Evolutionary conservation across 495 filamentous ascomycete genomes (phyloP).

Genomic region (Xylaria nigripes): DNA sequence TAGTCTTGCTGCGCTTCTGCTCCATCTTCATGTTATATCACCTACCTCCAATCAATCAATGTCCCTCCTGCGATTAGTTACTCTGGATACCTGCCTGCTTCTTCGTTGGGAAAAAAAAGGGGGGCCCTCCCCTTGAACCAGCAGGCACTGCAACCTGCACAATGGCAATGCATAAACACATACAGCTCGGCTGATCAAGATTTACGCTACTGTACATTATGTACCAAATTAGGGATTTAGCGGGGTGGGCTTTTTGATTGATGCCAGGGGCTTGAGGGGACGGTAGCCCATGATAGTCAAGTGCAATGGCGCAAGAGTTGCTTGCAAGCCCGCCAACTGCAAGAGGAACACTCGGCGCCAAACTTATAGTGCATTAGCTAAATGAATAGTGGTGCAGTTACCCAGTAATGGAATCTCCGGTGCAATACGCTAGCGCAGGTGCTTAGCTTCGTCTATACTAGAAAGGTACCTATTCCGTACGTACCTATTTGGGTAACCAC

Average conservation of each 20-base stretch:
- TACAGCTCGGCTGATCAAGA: not conserved
- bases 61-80: not conserved
- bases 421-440: too few species aligned
- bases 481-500: too few species aligned
- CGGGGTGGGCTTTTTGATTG: constrained; percentile 1
- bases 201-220: not conserved
- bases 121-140: not conserved
- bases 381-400: constrained; percentile 6
- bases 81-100: not conserved
- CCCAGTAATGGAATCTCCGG: not conserved
- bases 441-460: too few species aligned
- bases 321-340: not conserved
- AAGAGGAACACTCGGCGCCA: constrained; percentile 4
- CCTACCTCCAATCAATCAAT: not conserved
- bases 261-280: not conserved
- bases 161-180: not conserved
- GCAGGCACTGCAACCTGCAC: not conserved
- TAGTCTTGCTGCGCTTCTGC: too few species aligned
- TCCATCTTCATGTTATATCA: too few species aligned
- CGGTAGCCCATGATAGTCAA: constrained; percentile 2
- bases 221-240: not conserved
- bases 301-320: constrained; percentile 4
- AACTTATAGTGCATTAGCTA: constrained; percentile 1
- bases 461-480: not conserved
- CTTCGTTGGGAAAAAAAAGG: not conserved